Percentiles rank a stretch among this genome's conserved stretches.
These are phyloP conservation scores for Alloteropsis angusta DNA, from an alignment of 202 grass and related monocot species.

Conservation along the genomic window DNA sequence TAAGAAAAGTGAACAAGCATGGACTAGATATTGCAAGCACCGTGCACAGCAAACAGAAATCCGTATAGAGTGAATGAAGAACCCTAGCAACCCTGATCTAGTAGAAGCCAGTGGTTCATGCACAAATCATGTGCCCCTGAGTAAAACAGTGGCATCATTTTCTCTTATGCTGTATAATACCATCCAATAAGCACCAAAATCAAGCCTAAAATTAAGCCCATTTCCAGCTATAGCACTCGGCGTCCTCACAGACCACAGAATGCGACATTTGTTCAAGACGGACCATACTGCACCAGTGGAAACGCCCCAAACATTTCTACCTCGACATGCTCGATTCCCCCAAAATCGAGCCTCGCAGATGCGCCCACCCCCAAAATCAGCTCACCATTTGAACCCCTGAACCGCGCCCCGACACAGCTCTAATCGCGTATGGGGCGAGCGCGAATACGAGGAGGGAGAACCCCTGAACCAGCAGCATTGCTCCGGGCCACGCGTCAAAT, in stretches of 20 bases:
- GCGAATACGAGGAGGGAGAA: background rate
- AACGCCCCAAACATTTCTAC: background rate
- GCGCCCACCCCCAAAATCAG: background rate
- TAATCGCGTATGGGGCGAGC: background rate
- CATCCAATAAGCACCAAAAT: background rate
- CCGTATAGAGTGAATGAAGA: background rate
- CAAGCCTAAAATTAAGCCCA: background rate
- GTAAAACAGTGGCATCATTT: background rate
- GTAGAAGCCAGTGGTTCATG: background rate
- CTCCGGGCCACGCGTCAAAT: background rate
- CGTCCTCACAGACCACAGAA: background rate
- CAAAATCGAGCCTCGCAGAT: background rate
- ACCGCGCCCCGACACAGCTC: background rate
- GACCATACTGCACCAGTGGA: background rate
- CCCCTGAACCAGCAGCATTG: slow-evolving; percentile 6
- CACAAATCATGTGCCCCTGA: background rate
- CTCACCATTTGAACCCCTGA: background rate
- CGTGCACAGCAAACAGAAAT: background rate
- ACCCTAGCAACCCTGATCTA: background rate
- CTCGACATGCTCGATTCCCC: background rate
- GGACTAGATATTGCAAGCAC: background rate
- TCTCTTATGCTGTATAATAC: background rate
- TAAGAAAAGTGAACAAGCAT: background rate
- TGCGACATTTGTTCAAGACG: background rate
- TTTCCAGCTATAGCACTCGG: too few species aligned